Evolutionary conservation across 139 green algal genomes (phyloP).

Genomic region (Volvox reticuliferus): DNA sequence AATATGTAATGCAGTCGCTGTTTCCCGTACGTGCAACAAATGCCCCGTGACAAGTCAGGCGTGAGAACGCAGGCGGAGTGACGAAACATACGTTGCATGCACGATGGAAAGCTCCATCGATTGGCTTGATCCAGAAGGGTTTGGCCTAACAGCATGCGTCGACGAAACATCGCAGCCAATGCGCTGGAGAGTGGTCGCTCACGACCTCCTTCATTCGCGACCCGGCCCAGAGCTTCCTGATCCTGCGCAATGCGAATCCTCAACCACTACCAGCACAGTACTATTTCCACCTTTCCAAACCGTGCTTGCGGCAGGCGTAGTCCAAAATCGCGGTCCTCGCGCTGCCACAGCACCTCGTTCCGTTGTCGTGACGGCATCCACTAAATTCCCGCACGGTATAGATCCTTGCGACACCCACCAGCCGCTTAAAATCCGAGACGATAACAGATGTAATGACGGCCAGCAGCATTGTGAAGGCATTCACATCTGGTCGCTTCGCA

Average conservation of each 20-base stretch:
- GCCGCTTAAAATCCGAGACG: too few relatives aligned
- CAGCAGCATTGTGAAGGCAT: neutral
- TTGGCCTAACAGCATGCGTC: neutral
- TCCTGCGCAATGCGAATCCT: neutral
- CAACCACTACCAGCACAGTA: neutral
- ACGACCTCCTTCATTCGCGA: neutral
- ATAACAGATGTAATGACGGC: neutral
- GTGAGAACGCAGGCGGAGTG: too few relatives aligned
- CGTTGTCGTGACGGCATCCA: neutral
- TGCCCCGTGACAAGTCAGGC: too few relatives aligned
- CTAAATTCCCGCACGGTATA: neutral
- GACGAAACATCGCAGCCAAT: neutral
- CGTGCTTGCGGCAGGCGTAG: constrained; percentile 5
- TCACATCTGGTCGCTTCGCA: neutral
- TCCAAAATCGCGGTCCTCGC: neutral
- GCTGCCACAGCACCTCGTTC: neutral
- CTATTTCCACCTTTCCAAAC: neutral
- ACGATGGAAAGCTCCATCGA: neutral
- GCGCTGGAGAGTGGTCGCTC: neutral
- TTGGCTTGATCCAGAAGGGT: neutral
- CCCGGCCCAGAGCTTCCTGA: too few relatives aligned
- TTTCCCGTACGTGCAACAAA: too few relatives aligned
- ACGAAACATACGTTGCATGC: neutral
- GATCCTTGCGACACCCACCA: neutral
- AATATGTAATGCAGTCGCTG: too few relatives aligned